Conservation (phyloP, 73 alveolate species). For the Paramecium primaurelia region DNA sequence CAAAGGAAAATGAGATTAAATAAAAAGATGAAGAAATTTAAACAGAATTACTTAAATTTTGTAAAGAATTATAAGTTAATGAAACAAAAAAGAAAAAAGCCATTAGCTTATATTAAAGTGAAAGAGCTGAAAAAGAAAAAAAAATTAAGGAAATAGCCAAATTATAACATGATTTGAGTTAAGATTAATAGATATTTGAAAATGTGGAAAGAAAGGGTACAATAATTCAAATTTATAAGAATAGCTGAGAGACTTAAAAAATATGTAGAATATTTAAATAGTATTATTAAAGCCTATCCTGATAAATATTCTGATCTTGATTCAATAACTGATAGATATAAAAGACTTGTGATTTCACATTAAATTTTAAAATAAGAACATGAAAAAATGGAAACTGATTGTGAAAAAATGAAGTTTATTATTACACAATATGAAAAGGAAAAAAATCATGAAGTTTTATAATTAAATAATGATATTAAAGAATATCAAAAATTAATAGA, state of each 20-base stretch:
- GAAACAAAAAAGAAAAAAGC: slow-evolving; percentile 65
- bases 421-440: slow-evolving; percentile 66
- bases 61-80: slow-evolving; percentile 51
- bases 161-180: slow-evolving; percentile 33
- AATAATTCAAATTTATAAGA: not conserved
- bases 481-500: slow-evolving; percentile 63
- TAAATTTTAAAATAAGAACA: slow-evolving; percentile 64
- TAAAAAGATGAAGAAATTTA: slow-evolving; percentile 46
- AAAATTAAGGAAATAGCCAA: slow-evolving; percentile 44
- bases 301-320: slow-evolving; percentile 80
- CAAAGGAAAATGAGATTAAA: slow-evolving; percentile 29
- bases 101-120: slow-evolving; percentile 22
- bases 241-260: slow-evolving; percentile 64
- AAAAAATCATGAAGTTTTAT: slow-evolving; percentile 69
- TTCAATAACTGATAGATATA: slow-evolving; percentile 73
- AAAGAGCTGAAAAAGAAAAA: slow-evolving; percentile 54
- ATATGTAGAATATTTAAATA: slow-evolving; percentile 81
- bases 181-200: not conserved
- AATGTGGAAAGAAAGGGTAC: slow-evolving; percentile 55
- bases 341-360: slow-evolving; percentile 70
- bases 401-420: slow-evolving; percentile 69
- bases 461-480: slow-evolving; percentile 73
- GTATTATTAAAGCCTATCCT: slow-evolving; percentile 72
- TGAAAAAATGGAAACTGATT: slow-evolving; percentile 66
- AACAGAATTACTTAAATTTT: slow-evolving; percentile 46